Evolutionary conservation across 768 basidiomycete genomes (phyloP).

Genomic region (Boletus rufocinnamomeus): DNA sequence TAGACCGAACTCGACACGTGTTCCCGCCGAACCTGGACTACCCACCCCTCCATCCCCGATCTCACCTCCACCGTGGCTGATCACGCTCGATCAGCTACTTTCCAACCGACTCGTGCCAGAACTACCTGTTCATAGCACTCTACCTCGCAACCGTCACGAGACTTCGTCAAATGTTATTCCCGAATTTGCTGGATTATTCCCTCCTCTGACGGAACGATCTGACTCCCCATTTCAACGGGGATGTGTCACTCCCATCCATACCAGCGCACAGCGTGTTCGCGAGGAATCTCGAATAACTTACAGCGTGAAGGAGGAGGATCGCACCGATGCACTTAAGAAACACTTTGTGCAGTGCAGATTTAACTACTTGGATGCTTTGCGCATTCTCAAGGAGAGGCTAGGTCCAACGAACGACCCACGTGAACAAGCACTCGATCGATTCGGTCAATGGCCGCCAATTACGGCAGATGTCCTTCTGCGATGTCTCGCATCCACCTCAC

Average conservation of each 20-base stretch:
- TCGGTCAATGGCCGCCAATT: conserved; percentile 41
- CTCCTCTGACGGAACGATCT: neutral
- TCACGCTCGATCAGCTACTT: neutral
- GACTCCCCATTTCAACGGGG: conserved; percentile 6
- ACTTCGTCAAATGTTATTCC: neutral
- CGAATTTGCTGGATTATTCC: neutral
- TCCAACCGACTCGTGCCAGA: neutral
- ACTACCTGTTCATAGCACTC: neutral
- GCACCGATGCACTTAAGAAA: neutral
- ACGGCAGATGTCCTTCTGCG: too few species aligned
- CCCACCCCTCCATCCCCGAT: neutral
- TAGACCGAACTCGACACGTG: neutral
- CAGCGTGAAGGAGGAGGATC: too few species aligned
- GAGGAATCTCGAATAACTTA: neutral
- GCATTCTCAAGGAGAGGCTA: conserved; percentile 1
- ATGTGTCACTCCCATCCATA: too few species aligned
- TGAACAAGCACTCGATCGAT: conserved; percentile 8
- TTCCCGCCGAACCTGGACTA: neutral
- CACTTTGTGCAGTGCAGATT: conserved; percentile 1
- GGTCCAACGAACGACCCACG: conserved; percentile 5
- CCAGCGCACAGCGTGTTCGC: neutral
- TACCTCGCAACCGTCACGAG: neutral
- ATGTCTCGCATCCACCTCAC: too few species aligned
- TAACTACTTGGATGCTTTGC: conserved; percentile 3
- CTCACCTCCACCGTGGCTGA: too few species aligned